Evolutionary conservation across 2,329 filamentous ascomycete genomes (phyloP).

Genomic region (Akanthomyces uredinophilus): DNA sequence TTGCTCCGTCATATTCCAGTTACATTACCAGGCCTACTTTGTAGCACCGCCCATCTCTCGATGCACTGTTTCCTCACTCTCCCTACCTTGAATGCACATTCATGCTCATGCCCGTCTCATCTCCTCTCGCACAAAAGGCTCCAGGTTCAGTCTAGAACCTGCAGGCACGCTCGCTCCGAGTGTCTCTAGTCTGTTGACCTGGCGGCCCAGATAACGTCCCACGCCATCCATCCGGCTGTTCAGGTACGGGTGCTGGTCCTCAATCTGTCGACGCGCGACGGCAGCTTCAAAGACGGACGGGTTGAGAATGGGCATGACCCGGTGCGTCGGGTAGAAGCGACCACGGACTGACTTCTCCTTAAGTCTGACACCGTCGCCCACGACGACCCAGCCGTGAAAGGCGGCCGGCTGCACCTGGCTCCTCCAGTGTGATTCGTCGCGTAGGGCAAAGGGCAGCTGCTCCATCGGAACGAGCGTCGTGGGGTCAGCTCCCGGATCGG

Average conservation of each 20-base stretch:
- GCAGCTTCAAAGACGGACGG: conserved; percentile 33
- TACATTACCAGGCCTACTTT: background rate
- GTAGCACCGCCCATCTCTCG: background rate
- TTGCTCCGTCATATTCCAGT: background rate
- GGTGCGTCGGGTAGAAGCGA: conserved; percentile 54
- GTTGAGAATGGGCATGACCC: conserved; percentile 47
- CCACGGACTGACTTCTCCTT: conserved; percentile 46
- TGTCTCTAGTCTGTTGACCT: conserved; percentile 37
- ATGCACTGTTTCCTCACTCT: background rate
- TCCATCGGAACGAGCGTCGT: conserved; percentile 31
- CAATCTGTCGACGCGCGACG: conserved; percentile 34
- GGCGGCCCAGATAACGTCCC: conserved; percentile 37
- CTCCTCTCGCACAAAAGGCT: conserved; percentile 34
- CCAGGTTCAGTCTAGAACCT: conserved; percentile 30
- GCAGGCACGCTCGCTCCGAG: conserved; percentile 38
- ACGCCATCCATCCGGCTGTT: conserved; percentile 48
- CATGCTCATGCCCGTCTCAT: conserved; percentile 12
- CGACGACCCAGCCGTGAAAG: conserved; percentile 36
- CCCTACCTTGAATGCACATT: background rate
- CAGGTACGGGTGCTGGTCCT: conserved; percentile 43
- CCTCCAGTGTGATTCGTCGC: conserved; percentile 37
- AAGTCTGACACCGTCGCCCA: conserved; percentile 41
- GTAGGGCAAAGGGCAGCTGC: conserved; percentile 36
- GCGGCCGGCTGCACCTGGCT: conserved; percentile 28
- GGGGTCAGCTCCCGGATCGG: conserved; percentile 23